phyloP scores from a whole-genome alignment of 2,329 filamentous ascomycete genomes.

The Penicillium sp. region DNA sequence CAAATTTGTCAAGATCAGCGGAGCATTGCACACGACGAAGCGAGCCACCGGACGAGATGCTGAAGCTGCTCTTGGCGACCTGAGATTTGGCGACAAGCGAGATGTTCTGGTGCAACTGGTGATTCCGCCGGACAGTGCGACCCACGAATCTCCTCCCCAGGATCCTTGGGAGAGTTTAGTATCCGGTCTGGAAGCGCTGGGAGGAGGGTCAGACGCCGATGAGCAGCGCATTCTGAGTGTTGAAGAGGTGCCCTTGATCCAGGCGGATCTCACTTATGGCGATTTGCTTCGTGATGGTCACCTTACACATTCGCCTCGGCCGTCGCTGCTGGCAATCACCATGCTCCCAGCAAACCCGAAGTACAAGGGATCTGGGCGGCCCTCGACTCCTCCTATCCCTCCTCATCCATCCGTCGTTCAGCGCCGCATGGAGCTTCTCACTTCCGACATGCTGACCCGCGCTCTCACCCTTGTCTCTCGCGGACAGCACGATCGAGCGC shows the following conservation, averaged over 20 bases:
- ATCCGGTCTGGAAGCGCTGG: slow-evolving; percentile 89
- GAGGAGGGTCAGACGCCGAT: slow-evolving; percentile 84
- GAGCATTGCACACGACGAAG: slow-evolving; percentile 94
- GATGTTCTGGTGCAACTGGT: slow-evolving; percentile 94
- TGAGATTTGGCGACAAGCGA: slow-evolving; percentile 92
- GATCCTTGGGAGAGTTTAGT: slow-evolving; percentile 98
- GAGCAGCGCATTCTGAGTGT: slow-evolving; percentile 83
- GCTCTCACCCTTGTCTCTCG: slow-evolving; percentile 88
- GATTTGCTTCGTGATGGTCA: slow-evolving; percentile 91
- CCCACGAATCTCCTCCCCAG: slow-evolving; percentile 83
- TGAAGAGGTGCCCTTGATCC: slow-evolving; percentile 92
- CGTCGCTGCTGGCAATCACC: slow-evolving; percentile 90
- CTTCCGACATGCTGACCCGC: slow-evolving; percentile 95
- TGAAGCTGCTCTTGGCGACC: slow-evolving; percentile 87
- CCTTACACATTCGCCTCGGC: slow-evolving; percentile 82
- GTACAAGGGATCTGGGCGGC: slow-evolving; percentile 61
- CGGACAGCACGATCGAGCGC: slow-evolving; percentile 90
- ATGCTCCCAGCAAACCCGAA: slow-evolving; percentile 76
- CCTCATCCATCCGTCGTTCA: slow-evolving; percentile 95
- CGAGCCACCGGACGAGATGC: slow-evolving; percentile 92
- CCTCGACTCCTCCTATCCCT: slow-evolving; percentile 78
- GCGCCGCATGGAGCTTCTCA: slow-evolving; percentile 94
- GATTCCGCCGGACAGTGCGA: slow-evolving; percentile 82
- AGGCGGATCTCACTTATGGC: slow-evolving; percentile 91
- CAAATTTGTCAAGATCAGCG: slow-evolving; percentile 98